Base-by-base conservation (phyloP, 345 rosid species). In the Camelina hispida region DNA sequence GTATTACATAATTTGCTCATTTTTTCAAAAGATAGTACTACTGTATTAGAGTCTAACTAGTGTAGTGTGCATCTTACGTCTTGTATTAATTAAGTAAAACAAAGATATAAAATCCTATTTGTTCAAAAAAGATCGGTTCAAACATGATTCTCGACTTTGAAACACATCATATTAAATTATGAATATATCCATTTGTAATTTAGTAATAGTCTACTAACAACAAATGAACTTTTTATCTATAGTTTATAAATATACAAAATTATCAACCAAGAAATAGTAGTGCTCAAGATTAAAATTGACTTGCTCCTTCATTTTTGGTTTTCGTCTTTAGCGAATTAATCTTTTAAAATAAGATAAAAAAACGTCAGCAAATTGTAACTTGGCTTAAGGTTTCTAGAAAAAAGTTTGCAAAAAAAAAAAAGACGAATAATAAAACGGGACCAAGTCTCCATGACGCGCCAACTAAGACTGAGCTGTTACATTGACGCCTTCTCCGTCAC, bases 401-500 rank as follows among this genome's bases (percentile, higher is more conserved):
- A 38, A 63, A 28, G 28, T 12, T 40, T 20, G 14, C 25, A 22
- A 22, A 13, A 23, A 23, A 23, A 23, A 23, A 23, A 23, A 23
- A 22, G 7, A 28, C 18, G 53, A 47, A 44, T 30, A 74, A 74
- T 66, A 30, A 68, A 68, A 17, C 1, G 15, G 35, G 75, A 70
- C 66, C 64, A 70, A 76, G 64, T 58, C 78, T 25, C 61, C 30
- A 50, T 52, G 7, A 76, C 69, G 54, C 28, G 71, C 71, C 80
- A 77, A 69, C 75, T 69, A 54, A 63, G 80, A 53, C 20, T 62
- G 43, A 76, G 75, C 80, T 71, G 68, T 76, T 52, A 34, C 7
- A 20, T 76, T 68, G 70, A 76, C 69, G 74, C 40, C 74, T 32
- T 76, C 74, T 76, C 63, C 69, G 40, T 61, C 79, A 69, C 74